Evolutionary conservation across 164 flowering plant species (phyloP).

Genomic region (Brasenia schreberi): DNA sequence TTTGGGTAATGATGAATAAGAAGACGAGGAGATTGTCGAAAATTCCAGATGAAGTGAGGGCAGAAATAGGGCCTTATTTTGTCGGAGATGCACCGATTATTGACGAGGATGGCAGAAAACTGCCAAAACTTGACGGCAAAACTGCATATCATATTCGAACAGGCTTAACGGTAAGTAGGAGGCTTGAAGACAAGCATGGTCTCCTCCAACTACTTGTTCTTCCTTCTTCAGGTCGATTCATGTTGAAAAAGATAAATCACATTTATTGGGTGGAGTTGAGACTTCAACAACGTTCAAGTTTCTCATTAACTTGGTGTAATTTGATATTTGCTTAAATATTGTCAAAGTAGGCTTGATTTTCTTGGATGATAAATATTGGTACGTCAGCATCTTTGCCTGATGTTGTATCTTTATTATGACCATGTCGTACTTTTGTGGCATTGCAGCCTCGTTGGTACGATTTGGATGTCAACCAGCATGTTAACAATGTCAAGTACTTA

Average conservation of each 20-base stretch:
- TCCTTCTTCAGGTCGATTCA: background rate
- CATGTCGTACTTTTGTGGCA: background rate
- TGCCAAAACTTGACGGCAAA: conserved; percentile 43
- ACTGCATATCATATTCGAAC: conserved; percentile 44
- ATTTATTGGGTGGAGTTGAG: no score
- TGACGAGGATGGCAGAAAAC: conserved; percentile 20
- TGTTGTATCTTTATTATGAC: background rate
- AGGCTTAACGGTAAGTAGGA: conserved; percentile 58
- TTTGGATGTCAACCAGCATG: conserved; percentile 82
- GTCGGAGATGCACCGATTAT: conserved; percentile 1
- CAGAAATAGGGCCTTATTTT: conserved; percentile 8
- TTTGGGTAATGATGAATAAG: conserved; percentile 8
- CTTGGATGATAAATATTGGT: no score
- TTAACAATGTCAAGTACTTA: conserved; percentile 78
- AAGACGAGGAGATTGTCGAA: conserved; percentile 9
- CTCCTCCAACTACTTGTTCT: background rate
- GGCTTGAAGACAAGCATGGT: background rate
- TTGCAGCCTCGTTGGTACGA: conserved; percentile 76
- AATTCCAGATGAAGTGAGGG: conserved; percentile 10
- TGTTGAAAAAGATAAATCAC: no score
- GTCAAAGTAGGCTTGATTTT: no score
- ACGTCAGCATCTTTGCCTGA: no score
- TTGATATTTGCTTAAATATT: no score
- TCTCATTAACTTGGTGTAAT: no score
- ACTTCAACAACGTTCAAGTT: no score